Evolutionary conservation across 2,329 filamentous ascomycete genomes (phyloP), one percentile per base, ranked within the genome.

Genomic region (Fusarium sp.): DNA sequence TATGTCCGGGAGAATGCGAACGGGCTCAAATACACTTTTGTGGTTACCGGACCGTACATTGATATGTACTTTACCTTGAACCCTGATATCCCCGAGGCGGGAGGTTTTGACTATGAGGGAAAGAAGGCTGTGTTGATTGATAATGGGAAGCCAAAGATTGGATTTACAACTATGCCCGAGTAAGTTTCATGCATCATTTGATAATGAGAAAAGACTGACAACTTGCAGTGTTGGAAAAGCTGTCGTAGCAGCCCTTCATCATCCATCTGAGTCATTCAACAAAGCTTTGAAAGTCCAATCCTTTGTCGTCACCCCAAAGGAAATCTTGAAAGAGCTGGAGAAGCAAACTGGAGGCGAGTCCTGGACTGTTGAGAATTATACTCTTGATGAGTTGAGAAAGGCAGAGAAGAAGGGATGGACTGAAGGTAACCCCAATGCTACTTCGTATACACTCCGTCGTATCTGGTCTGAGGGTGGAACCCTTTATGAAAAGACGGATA

Each of bases 391-490:
- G 46, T 75, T 94, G 32, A 83, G 83, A 50, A 78, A 84, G 38
- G 72, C 87, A 9, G 92, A 94, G 80, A 76, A 85, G 55, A 83
- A 88, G 75, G 84, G 85, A 0, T 92, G 89, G 88, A 83, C 83
- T 18, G 81, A 83, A 34, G 83, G 83, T 0, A 79, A 83, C 49
- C 84, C 89, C 0, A 65, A 76, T 20, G 89, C 89, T 1, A 88
- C 88, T 0, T 70, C 81, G 2, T 83, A 85, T 51, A 93, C 91
- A 0, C 79, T 94, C 70, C 82, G 89, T 47, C 82, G 92, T 20
- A 94, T 94, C 53, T 94, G 91, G 92, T 87, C 87, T 0, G 88
- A 92, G 73, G 92, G 92, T 0, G 89, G 90, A 2, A 94, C 91
- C 0, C 77, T 93, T 47, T 93, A 94, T 75, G 86, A 88, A 3